Evolutionary conservation across 371 early-diverging fungal genomes (phyloP).

Genomic region (Mortierella sp.): DNA sequence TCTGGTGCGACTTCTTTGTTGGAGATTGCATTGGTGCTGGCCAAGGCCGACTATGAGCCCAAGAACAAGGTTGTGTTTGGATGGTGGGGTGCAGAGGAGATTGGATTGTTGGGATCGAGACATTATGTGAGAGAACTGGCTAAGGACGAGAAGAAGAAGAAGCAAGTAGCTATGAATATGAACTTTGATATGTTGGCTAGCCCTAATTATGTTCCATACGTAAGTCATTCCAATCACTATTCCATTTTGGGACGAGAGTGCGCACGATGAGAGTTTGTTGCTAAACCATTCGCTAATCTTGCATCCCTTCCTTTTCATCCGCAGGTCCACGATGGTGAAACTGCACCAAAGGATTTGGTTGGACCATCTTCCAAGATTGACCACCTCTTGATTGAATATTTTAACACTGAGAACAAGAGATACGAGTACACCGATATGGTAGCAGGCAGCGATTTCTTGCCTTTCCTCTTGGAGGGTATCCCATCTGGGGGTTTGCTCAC

Average conservation of each 20-base stretch:
- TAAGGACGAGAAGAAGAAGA: conserved; percentile 45
- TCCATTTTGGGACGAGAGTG: too few species aligned
- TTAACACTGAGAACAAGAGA: conserved; percentile 45
- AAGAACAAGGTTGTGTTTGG: conserved; percentile 61
- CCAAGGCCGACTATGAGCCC: conserved; percentile 61
- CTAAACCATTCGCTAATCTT: neutral
- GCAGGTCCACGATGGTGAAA: conserved; percentile 60
- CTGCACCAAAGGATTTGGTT: conserved; percentile 55
- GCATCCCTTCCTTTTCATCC: too few species aligned
- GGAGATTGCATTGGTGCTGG: conserved; percentile 69
- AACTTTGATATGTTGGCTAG: conserved; percentile 87
- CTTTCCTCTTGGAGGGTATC: conserved; percentile 54
- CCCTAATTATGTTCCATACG: conserved; percentile 78
- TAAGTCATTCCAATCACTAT: conserved; percentile 12
- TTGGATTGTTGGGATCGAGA: conserved; percentile 82
- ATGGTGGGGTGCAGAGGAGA: conserved; percentile 88
- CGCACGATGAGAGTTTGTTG: too few species aligned
- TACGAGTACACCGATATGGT: conserved; percentile 54
- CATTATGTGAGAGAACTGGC: conserved; percentile 64
- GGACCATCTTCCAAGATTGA: conserved; percentile 65
- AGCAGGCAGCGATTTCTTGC: conserved; percentile 56
- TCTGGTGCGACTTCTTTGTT: conserved; percentile 75
- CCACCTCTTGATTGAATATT: conserved; percentile 69
- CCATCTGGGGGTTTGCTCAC: conserved; percentile 72
- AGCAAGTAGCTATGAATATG: conserved; percentile 69